phyloP scores from a whole-genome alignment of 495 filamentous ascomycete genomes.

The Trichoderma parareesei region DNA sequence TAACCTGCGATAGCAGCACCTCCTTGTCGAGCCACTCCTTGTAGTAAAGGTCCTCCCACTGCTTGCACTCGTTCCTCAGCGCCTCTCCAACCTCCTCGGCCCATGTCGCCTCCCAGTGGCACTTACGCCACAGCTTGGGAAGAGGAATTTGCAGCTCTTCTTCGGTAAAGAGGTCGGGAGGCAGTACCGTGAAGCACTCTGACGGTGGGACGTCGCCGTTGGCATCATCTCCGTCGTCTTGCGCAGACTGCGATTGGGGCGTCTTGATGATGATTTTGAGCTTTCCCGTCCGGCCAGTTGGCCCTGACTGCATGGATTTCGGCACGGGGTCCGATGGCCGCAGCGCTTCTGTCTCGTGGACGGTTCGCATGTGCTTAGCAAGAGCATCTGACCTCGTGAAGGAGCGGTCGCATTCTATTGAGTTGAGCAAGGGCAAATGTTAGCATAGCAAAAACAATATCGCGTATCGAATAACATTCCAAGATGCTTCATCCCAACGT shows the following conservation, averaged over 20 bases:
- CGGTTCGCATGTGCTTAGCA: slow-evolving; percentile 96
- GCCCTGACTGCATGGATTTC: slow-evolving; percentile 55
- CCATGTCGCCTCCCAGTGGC: slow-evolving; percentile 76
- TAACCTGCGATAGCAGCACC: slow-evolving; percentile 45
- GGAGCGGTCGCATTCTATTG: slow-evolving; percentile 86
- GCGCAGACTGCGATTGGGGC: slow-evolving; percentile 44
- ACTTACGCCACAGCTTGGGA: slow-evolving; percentile 60
- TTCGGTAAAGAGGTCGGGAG: slow-evolving; percentile 59
- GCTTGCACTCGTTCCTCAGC: slow-evolving; percentile 55
- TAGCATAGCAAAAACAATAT: slow-evolving; percentile 3
- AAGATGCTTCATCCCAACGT: slow-evolving; percentile 18
- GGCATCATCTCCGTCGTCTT: slow-evolving; percentile 44
- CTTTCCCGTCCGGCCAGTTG: slow-evolving; percentile 51
- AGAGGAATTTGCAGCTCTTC: slow-evolving; percentile 64
- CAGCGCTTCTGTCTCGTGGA: slow-evolving; percentile 92
- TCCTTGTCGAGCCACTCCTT: slow-evolving; percentile 85
- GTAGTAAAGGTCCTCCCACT: slow-evolving; percentile 56
- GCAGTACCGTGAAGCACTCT: slow-evolving; percentile 40
- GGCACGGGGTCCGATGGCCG: slow-evolving; percentile 82
- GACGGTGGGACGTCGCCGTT: slow-evolving; percentile 38
- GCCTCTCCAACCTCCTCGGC: slow-evolving; percentile 59
- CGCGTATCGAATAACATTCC: background rate
- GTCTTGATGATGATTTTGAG: slow-evolving; percentile 58
- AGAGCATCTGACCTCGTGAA: slow-evolving; percentile 96
- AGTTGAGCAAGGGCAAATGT: background rate